Conservation (phyloP, 176 grass and related monocot species). For the Triticum monococcum region DNA sequence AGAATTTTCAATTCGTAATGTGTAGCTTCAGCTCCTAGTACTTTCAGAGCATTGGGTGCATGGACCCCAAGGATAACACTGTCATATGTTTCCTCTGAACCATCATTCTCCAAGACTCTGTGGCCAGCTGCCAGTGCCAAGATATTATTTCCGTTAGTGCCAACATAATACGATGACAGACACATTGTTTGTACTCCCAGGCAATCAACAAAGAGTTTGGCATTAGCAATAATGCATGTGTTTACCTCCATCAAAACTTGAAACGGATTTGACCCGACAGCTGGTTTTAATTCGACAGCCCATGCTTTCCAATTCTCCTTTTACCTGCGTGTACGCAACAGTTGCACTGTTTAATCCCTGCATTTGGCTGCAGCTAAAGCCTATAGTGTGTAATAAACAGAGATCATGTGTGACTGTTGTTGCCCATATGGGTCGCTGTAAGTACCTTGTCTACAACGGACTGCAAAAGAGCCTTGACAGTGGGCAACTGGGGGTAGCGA, state of each 20-base stretch:
- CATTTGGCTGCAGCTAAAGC: neutral
- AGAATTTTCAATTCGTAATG: no score
- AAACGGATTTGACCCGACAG: neutral
- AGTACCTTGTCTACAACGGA: neutral
- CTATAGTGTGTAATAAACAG: neutral
- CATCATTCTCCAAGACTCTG: no score
- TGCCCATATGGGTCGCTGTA: neutral
- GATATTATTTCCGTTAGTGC: no score
- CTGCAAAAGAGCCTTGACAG: neutral
- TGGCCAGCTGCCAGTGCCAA: no score
- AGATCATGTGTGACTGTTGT: neutral
- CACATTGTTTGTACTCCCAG: neutral
- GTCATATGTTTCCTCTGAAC: no score
- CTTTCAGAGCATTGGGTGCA: no score
- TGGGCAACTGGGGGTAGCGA: neutral
- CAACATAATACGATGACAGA: no score
- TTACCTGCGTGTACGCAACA: neutral
- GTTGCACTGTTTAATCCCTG: neutral
- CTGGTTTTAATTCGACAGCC: conserved; percentile 6
- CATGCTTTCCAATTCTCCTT: neutral
- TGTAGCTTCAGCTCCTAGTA: no score
- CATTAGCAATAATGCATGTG: neutral
- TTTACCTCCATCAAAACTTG: neutral
- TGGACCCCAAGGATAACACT: no score
- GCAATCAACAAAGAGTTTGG: neutral